Conservation (phyloP, 768 basidiomycete genomes). For the Xerocomus spinulosus region DNA sequence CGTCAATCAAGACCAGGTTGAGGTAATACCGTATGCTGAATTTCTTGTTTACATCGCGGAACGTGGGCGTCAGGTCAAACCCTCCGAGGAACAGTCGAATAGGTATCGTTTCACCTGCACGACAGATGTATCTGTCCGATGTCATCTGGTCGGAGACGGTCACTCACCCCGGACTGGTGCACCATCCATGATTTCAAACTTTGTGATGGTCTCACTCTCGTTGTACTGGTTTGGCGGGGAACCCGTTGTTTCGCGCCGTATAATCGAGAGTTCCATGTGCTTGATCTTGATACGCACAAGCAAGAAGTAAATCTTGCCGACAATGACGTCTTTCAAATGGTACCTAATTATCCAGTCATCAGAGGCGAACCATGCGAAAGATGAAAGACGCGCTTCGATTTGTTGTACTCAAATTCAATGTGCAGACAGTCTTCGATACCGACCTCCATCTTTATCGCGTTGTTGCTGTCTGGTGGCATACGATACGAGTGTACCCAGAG, state of each 20-base stretch:
- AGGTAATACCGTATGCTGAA: conserved; percentile 97
- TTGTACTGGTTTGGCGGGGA: conserved; percentile 99
- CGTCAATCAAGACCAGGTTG: conserved; percentile 95
- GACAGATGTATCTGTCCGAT: neutral
- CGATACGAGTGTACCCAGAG: conserved; percentile 98
- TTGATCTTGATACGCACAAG: conserved; percentile 99
- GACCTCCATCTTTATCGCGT: conserved; percentile 99
- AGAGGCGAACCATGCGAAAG: neutral
- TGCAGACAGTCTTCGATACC: conserved; percentile 99
- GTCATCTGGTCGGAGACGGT: neutral
- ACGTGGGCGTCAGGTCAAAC: conserved; percentile 97
- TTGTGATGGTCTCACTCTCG: conserved; percentile 97
- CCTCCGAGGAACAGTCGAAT: conserved; percentile 97
- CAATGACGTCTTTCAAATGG: conserved; percentile 97
- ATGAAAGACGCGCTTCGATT: conserved; percentile 74
- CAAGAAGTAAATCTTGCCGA: conserved; percentile 99
- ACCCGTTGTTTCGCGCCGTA: conserved; percentile 94
- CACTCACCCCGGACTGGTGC: conserved; percentile 86
- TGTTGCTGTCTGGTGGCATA: conserved; percentile 97
- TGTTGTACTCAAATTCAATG: conserved; percentile 99
- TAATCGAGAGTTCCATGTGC: conserved; percentile 98
- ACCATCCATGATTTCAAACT: conserved; percentile 99
- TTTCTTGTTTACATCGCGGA: conserved; percentile 99
- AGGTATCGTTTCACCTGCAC: conserved; percentile 90
- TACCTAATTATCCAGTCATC: conserved; percentile 53